These are phyloP conservation scores for Venturia pyrina DNA, from an alignment of 2,329 filamentous ascomycete genomes.

Conservation along the genomic window DNA sequence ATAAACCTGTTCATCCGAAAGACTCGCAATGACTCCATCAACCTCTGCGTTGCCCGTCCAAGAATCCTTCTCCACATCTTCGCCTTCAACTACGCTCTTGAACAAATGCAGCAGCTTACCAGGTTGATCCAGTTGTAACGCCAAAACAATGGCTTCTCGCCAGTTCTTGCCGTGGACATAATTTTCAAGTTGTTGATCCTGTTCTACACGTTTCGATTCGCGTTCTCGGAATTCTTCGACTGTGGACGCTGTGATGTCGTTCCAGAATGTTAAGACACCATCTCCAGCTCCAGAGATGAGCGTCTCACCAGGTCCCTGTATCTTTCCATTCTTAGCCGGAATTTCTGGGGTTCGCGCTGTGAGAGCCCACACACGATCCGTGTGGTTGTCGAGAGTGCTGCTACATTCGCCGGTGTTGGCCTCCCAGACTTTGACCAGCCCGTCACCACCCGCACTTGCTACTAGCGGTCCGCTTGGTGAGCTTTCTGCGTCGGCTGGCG, in stretches of 20 bases:
- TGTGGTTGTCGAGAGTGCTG: slow-evolving; percentile 91
- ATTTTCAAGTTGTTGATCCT: slow-evolving; percentile 90
- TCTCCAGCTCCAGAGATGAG: slow-evolving; percentile 88
- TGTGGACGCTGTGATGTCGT: slow-evolving; percentile 76
- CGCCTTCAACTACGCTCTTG: slow-evolving; percentile 61
- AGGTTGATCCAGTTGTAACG: slow-evolving; percentile 88
- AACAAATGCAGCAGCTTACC: slow-evolving; percentile 78
- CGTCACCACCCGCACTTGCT: slow-evolving; percentile 84
- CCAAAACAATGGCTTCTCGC: slow-evolving; percentile 83
- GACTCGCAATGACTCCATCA: slow-evolving; percentile 68
- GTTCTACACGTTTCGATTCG: slow-evolving; percentile 72
- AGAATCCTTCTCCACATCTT: slow-evolving; percentile 50
- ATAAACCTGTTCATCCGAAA: slow-evolving; percentile 81
- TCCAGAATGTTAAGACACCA: slow-evolving; percentile 91
- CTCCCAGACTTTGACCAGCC: slow-evolving; percentile 94
- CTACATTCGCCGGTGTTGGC: slow-evolving; percentile 74
- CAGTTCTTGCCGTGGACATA: slow-evolving; percentile 82
- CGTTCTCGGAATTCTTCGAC: slow-evolving; percentile 64
- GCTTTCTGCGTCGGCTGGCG: slow-evolving; percentile 27
- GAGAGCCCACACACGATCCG: slow-evolving; percentile 88
- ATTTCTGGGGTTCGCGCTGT: slow-evolving; percentile 51
- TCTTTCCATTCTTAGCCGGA: neutral
- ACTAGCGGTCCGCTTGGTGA: slow-evolving; percentile 52
- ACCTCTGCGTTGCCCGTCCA: slow-evolving; percentile 57
- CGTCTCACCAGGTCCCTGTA: slow-evolving; percentile 19